phyloP scores from a whole-genome alignment of 129 eudicot species.

The Centrapalus pauciflorus region DNA sequence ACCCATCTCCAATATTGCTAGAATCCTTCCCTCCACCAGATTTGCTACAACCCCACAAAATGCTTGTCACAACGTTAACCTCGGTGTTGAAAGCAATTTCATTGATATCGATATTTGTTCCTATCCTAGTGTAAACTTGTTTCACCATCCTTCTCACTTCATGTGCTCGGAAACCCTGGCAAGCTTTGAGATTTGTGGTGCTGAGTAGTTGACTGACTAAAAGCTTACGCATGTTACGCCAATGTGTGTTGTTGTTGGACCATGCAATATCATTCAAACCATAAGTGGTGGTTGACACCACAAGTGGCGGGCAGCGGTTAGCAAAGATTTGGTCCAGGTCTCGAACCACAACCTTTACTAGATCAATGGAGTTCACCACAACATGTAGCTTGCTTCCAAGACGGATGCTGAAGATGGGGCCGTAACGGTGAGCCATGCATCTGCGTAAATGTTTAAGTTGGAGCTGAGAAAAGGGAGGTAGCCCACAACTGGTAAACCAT shows the following conservation, averaged over 20 bases:
- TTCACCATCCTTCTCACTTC: conserved; percentile 17
- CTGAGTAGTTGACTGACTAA: conserved; percentile 22
- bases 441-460: conserved; percentile 28
- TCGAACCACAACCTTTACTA: conserved; percentile 22
- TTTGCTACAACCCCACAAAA: conserved; percentile 34
- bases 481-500: conserved; percentile 36
- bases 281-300: conserved; percentile 1
- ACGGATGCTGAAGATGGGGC: conserved; percentile 31
- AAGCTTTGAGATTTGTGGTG: conserved; percentile 17
- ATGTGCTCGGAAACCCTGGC: background rate
- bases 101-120: conserved; percentile 2
- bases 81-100: conserved; percentile 14
- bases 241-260: conserved; percentile 19
- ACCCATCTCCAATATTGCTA: background rate
- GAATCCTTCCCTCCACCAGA: conserved; percentile 20
- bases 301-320: conserved; percentile 19
- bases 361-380: conserved; percentile 29
- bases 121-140: background rate
- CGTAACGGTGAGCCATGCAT: conserved; percentile 33
- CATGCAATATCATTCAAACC: background rate
- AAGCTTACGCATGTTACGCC: conserved; percentile 18
- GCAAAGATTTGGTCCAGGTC: conserved; percentile 29
- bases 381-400: conserved; percentile 37
- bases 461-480: conserved; percentile 31
- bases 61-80: conserved; percentile 34